A percentile compares a stretch with the other conserved stretches of the same genome.
Conservation (phyloP, 179 eudicot genomes). For the Sideroxylon spinosum region DNA sequence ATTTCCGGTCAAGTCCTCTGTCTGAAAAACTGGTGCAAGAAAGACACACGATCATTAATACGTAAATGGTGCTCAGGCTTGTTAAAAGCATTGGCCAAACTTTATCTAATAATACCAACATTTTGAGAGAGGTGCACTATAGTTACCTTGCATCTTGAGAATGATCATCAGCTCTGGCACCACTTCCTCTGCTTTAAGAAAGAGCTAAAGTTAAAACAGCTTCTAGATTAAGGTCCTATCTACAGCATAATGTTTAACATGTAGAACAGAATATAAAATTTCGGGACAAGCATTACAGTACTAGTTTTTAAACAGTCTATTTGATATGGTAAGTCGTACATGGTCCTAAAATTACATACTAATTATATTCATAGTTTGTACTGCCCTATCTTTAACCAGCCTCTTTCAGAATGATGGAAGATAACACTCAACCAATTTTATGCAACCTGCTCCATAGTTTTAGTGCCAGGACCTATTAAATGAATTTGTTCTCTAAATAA, state of each 20-base stretch:
- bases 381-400: not conserved
- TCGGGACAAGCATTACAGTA: not conserved
- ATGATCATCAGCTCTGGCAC: conserved; percentile 58
- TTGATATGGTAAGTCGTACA: not conserved
- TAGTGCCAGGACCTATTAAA: not conserved
- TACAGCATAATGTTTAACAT: not conserved
- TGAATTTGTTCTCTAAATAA: not conserved
- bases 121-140: conserved; percentile 11
- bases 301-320: not conserved
- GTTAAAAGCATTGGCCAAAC: not conserved
- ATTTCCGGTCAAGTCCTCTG: conserved; percentile 56
- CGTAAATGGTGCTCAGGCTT: not conserved
- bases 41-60: conserved; percentile 10
- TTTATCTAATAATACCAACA: not conserved
- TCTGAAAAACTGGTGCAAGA: conserved; percentile 21
- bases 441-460: not conserved
- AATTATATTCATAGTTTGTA: not conserved
- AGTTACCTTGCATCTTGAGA: conserved; percentile 73
- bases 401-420: not conserved
- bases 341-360: not conserved
- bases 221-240: not conserved
- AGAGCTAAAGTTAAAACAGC: conserved; percentile 19
- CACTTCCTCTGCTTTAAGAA: conserved; percentile 62
- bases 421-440: not conserved
- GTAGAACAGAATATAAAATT: not conserved